phyloP scores from a whole-genome alignment of 176 grass and related monocot species.

The Ananas comosus region DNA sequence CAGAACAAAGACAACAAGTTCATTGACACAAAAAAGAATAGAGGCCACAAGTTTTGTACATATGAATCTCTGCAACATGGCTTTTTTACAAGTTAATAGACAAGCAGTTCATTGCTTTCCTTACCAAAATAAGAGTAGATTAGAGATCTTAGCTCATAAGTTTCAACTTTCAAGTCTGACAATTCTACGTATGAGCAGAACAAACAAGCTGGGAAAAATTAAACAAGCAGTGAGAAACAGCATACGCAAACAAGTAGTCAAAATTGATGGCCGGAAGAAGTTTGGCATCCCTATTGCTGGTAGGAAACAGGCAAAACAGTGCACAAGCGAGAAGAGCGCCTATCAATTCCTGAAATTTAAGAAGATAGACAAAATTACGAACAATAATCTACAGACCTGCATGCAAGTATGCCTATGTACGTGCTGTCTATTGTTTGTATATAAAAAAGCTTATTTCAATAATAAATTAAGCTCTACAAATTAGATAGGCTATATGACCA shows the following conservation, averaged over 20 bases:
- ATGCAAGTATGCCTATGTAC: not conserved
- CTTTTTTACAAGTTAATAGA: too few relatives aligned
- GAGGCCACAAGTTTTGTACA: too few relatives aligned
- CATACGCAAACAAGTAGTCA: constrained; percentile 64
- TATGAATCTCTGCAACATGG: too few relatives aligned
- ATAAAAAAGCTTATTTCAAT: too few relatives aligned
- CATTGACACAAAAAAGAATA: too few relatives aligned
- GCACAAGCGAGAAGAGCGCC: constrained; percentile 73
- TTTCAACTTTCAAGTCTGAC: not conserved
- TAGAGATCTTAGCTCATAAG: too few relatives aligned
- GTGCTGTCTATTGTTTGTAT: not conserved
- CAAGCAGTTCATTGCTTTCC: too few relatives aligned
- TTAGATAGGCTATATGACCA: too few relatives aligned
- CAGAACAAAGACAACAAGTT: too few relatives aligned
- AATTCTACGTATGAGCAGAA: not conserved
- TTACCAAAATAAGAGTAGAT: too few relatives aligned
- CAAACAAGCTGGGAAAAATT: not conserved
- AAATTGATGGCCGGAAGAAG: constrained; percentile 71
- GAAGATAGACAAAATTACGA: not conserved
- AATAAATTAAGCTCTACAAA: too few relatives aligned
- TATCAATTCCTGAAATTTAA: constrained; percentile 49
- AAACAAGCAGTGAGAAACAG: not conserved
- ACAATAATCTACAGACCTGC: not conserved
- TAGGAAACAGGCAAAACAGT: constrained; percentile 86
- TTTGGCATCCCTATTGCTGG: constrained; percentile 30